Base-by-base conservation (phyloP, 148 eudicot species). In the Suaeda aralocaspica region DNA sequence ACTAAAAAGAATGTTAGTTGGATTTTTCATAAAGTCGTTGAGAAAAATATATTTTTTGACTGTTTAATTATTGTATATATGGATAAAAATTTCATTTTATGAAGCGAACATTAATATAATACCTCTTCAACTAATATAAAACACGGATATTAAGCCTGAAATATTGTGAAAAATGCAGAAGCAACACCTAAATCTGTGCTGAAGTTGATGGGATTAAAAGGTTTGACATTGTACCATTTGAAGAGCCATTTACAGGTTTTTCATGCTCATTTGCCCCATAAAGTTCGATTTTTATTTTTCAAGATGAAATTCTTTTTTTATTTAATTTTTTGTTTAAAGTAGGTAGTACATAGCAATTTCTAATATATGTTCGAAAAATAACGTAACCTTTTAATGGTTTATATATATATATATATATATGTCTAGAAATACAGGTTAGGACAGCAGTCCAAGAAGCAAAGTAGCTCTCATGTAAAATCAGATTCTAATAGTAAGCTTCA, bases 241-340 rank as follows among this genome's bases (percentile, higher is more conserved):
- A 90, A 90, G 85, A 86, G 91, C 75, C 96, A 90, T 78, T 84
- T 90, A 69, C 96, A 90, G 92, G 96, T 90, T 65, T 58, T 2
- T 12, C 41, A 49, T 21, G 39, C 24, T 48, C 8, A 7, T 12
- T 39, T 36, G 8, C 41, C 41, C 9, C 25, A 1, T n/a, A 39
- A 26, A 25, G 6, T 42, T 18, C 53, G 5, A 34, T 48, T 72
- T 48, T 41, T 15, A 14, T 56, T 44, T 42, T 71, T 19, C 7
- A 36, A 36, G 5, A n/a, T n/a, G n/a, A n/a, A 36, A 36, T 8
- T 8, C 41, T 36, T 36, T n/a, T 36, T 36, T 36, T 36, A 36
- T 36, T 36, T 36, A 3, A 36, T 36, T 36, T 36, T 36, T 36
- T 36, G n/a, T n/a, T n/a, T n/a, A n/a, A n/a, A n/a, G n/a, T n/a